Evolutionary conservation across 2,329 filamentous ascomycete species (phyloP).

Genomic region (Esteya vermicola): DNA sequence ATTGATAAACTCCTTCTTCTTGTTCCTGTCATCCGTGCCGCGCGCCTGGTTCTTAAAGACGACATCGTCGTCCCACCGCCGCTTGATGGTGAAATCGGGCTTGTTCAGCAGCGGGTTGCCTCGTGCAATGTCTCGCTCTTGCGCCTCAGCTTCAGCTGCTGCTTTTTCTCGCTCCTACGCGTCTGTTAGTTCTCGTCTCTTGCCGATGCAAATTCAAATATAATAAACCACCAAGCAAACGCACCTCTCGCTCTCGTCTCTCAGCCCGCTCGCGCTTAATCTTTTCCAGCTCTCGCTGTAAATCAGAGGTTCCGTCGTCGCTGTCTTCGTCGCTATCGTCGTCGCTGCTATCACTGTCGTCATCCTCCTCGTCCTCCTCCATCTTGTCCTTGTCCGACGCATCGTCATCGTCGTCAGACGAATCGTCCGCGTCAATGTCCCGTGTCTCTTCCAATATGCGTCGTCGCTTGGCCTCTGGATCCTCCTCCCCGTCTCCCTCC

Average conservation of each 20-base stretch:
- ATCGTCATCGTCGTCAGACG: conserved; percentile 44
- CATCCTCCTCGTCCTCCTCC: conserved; percentile 51
- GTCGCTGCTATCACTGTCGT: conserved; percentile 39
- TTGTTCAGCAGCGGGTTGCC: conserved; percentile 90
- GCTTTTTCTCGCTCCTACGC: conserved; percentile 67
- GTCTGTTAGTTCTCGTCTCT: too few species aligned
- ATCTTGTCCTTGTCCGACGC: conserved; percentile 55
- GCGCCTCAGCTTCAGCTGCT: conserved; percentile 68
- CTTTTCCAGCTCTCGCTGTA: conserved; percentile 87
- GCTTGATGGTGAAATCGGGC: conserved; percentile 77
- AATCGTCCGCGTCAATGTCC: conserved; percentile 72
- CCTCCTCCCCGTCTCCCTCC: conserved; percentile 36
- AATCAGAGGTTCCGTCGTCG: conserved; percentile 72
- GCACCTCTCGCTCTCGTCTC: conserved; percentile 59
- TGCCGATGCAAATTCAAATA: neutral
- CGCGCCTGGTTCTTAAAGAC: conserved; percentile 98
- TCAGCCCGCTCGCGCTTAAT: conserved; percentile 79
- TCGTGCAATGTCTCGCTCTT: conserved; percentile 76
- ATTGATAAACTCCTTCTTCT: conserved; percentile 92
- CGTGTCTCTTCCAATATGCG: conserved; percentile 77
- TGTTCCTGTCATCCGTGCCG: conserved; percentile 79
- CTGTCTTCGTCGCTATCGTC: conserved; percentile 61
- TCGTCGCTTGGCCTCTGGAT: conserved; percentile 68
- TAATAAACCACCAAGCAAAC: neutral
- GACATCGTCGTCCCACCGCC: conserved; percentile 94